A percentile compares a stretch with the other conserved stretches of the same genome.
Evolutionary conservation across 2,329 filamentous ascomycete species (phyloP).

Genomic region (Colletotrichum godetiae): DNA sequence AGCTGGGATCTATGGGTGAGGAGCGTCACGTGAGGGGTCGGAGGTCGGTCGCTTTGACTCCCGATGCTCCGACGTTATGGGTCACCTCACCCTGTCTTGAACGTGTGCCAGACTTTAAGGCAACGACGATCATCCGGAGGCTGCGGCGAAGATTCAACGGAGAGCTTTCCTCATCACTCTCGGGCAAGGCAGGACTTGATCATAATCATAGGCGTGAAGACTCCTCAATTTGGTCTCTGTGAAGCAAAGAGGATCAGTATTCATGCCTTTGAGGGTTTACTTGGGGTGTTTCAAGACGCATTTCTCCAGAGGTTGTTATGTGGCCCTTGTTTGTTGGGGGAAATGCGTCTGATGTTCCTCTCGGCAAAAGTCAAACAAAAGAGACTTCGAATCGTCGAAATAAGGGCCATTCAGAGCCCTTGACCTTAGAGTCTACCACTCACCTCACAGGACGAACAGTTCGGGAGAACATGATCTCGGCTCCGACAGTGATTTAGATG

Average conservation of each 20-base stretch:
- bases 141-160: not conserved
- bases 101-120: too few species aligned
- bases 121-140: not conserved
- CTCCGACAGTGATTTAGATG: not conserved
- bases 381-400: not conserved
- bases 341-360: not conserved
- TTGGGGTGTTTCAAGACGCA: slow-evolving; percentile 11
- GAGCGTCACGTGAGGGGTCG: not conserved
- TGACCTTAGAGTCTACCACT: not conserved
- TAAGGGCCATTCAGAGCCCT: not conserved
- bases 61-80: not conserved
- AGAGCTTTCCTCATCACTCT: not conserved
- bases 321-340: not conserved
- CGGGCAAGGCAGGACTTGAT: not conserved
- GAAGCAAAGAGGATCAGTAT: not conserved
- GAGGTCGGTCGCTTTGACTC: not conserved
- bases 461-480: not conserved
- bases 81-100: not conserved
- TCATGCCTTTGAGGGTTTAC: slow-evolving; percentile 9
- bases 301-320: not conserved
- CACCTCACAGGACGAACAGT: not conserved
- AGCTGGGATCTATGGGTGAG: not conserved
- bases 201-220: not conserved
- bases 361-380: not conserved
- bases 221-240: not conserved